Base-by-base conservation (phyloP, 2,329 filamentous ascomycete species). In the Trichoderma aggressivum region DNA sequence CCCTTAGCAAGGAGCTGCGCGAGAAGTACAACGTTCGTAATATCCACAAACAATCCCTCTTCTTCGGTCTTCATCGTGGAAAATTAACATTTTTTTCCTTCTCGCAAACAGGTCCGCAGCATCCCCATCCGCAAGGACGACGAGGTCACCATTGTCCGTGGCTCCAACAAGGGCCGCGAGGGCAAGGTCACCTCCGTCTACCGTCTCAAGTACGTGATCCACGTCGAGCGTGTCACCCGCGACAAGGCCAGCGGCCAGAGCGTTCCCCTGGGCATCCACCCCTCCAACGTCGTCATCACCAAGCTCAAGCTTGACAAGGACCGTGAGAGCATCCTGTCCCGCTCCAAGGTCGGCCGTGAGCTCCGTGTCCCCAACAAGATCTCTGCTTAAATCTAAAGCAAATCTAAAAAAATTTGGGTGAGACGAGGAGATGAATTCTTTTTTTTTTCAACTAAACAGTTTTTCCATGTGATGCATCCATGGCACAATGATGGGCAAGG, bases 241-340 rank as follows among this genome's bases (percentile, higher is more conserved):
- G 96, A 99, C 86, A 99, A 99, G 92, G 92, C 90, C 84, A 96
- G 94, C 84, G 95, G 96, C 86, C 94, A 98, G 89, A 92, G 90
- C 83, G 94, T 98, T 71, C 95, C 95, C 75, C 89, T 98, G 82
- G 94, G 94, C 84, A 91, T 99, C 86, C 92, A 95, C 86, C 92
- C 96, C 81, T 97, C 92, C 86, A 98, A 98, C 86, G 94, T 97
- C 79, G 91, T 97, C 87, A 92, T 99, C 88, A 97, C 92, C 87
- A 98, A 98, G 91, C 90, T 98, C 85, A 97, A 98, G 92, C 89
- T 98, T 81, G 93, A 96, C 89, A 95, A 96, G 91, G 93, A 97
- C 86, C 92, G 93, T 79, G 93, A 96, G 89, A 87, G 86, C 83
- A 96, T 96, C 82, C 88, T 97, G 79, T 92, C 93, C 86, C 90